phyloP scores from a whole-genome alignment of 2,329 filamentous ascomycete species.

The Aspergillus neotritici region DNA sequence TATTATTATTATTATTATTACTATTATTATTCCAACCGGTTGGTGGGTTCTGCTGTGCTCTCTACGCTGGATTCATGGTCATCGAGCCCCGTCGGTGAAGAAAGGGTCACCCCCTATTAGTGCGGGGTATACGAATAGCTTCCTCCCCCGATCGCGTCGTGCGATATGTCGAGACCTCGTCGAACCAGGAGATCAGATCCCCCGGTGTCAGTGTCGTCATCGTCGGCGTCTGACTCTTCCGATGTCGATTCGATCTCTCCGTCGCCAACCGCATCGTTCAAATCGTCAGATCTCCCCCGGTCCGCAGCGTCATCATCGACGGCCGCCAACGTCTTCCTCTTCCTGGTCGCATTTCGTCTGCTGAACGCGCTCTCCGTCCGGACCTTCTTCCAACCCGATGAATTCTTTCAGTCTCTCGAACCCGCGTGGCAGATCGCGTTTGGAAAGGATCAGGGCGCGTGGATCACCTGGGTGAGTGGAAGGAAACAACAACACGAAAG shows the following conservation, averaged over 20 bases:
- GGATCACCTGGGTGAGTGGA: conserved; percentile 83
- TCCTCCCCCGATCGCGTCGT: background rate
- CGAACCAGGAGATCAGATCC: too few relatives aligned
- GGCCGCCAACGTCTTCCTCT: conserved; percentile 30
- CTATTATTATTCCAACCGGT: too few relatives aligned
- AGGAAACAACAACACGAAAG: background rate
- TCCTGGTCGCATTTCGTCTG: conserved; percentile 63
- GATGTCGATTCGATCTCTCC: background rate
- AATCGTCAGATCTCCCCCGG: conserved; percentile 9
- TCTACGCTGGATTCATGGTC: too few relatives aligned
- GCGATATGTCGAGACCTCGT: too few relatives aligned
- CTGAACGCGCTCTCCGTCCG: conserved; percentile 70
- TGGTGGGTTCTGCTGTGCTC: too few relatives aligned
- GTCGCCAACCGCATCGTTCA: conserved; percentile 1
- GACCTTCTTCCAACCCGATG: conserved; percentile 97
- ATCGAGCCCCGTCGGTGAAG: too few relatives aligned
- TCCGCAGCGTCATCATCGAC: conserved; percentile 1
- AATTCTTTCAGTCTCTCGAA: conserved; percentile 93
- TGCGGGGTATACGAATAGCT: too few relatives aligned
- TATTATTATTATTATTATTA: too few relatives aligned
- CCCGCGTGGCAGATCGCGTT: conserved; percentile 89
- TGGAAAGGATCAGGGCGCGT: conserved; percentile 69
- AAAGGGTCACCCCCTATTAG: too few relatives aligned
- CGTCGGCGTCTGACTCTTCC: background rate
- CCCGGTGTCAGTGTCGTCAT: conserved; percentile 2